A percentile compares a stretch with the other conserved stretches of the same genome.
Evolutionary conservation across 495 filamentous ascomycete genomes (phyloP).

Genomic region (Annulohypoxylon moriforme): DNA sequence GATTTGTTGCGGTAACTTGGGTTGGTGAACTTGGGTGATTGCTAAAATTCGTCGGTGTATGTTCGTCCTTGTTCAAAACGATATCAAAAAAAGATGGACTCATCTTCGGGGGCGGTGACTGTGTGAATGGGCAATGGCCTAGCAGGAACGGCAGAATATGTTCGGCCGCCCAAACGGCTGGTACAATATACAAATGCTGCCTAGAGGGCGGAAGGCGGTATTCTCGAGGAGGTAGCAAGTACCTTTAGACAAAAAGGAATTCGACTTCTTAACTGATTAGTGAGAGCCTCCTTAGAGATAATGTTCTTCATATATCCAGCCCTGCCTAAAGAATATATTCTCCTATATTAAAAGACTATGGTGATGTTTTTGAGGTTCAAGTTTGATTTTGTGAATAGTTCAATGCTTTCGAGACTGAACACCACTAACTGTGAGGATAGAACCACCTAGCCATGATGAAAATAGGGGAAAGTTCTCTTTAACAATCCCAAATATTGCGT

Average conservation of each 20-base stretch:
- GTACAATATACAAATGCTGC: neutral
- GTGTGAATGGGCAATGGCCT: neutral
- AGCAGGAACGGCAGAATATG: neutral
- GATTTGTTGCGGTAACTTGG: neutral
- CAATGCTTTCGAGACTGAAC: neutral
- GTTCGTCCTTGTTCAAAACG: neutral
- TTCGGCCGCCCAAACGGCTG: neutral
- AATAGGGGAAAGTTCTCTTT: neutral
- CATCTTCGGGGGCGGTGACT: neutral
- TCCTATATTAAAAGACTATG: too few relatives aligned
- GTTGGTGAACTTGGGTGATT: neutral
- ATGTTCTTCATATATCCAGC: neutral
- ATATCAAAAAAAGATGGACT: neutral
- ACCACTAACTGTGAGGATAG: neutral
- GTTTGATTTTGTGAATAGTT: neutral
- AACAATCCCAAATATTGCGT: neutral
- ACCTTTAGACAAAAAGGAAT: neutral
- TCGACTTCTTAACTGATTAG: neutral
- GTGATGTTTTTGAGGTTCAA: too few relatives aligned
- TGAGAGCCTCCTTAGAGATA: neutral
- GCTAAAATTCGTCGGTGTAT: neutral
- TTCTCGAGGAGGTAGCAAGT: neutral
- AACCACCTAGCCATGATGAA: neutral
- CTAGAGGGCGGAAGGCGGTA: neutral
- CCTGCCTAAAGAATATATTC: neutral